A percentile compares a stretch with the other conserved stretches of the same genome.
These are phyloP conservation scores for Hemerocallis citrina DNA, from an alignment of 106 monocot species.

Conservation along the genomic window DNA sequence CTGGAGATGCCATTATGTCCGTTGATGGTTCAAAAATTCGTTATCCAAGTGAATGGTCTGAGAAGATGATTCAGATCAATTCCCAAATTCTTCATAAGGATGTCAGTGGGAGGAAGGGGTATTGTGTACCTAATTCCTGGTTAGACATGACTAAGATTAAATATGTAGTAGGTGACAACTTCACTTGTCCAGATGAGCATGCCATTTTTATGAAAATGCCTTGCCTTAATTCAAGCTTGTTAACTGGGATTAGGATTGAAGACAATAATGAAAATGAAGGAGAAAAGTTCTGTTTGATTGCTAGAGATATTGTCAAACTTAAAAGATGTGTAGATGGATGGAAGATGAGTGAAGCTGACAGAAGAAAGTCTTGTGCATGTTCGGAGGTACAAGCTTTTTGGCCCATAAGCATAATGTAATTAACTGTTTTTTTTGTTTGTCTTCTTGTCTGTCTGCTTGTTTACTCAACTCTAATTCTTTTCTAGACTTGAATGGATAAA, in stretches of 20 bases:
- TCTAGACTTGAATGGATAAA: background rate
- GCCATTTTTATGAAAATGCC: constrained; percentile 32
- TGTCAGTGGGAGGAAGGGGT: constrained; percentile 36
- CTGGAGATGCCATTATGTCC: constrained; percentile 47
- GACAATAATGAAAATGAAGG: constrained; percentile 1
- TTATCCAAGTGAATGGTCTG: constrained; percentile 45
- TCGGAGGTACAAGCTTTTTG: constrained; percentile 40
- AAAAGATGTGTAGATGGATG: constrained; percentile 78
- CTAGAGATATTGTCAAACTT: constrained; percentile 58
- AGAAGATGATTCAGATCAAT: constrained; percentile 32
- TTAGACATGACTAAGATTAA: constrained; percentile 27
- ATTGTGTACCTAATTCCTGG: constrained; percentile 60
- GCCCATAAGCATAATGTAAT: background rate
- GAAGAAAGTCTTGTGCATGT: constrained; percentile 34
- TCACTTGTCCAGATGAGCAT: constrained; percentile 57
- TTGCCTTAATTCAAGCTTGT: constrained; percentile 34
- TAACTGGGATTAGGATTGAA: constrained; percentile 6
- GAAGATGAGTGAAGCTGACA: constrained; percentile 18
- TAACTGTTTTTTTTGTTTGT: background rate
- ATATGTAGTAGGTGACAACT: constrained; percentile 15
- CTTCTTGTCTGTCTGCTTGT: too few relatives aligned
- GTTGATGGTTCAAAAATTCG: constrained; percentile 58
- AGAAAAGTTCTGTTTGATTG: constrained; percentile 44
- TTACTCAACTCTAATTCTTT: background rate
- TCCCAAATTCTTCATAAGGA: constrained; percentile 8